Evolutionary conservation across 768 basidiomycete species (phyloP).

Genomic region (Hygrophoropsis aurantiaca): DNA sequence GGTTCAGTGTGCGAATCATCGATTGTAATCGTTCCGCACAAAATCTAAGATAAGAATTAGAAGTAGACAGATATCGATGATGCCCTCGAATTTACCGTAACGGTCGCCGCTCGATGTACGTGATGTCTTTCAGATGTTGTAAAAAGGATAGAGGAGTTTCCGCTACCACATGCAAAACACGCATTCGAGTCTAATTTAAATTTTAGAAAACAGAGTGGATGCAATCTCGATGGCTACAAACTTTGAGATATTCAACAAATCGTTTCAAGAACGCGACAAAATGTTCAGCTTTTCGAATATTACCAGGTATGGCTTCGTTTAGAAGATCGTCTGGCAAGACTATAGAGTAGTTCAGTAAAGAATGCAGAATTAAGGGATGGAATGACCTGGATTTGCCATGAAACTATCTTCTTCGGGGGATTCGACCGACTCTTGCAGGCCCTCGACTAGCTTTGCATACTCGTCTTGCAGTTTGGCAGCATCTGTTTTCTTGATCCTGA

Average conservation of each 20-base stretch:
- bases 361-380: not conserved
- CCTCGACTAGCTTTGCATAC: slow-evolving; percentile 93
- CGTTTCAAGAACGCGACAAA: slow-evolving; percentile 98
- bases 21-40: slow-evolving; percentile 96
- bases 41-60: slow-evolving; percentile 55
- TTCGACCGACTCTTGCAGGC: slow-evolving; percentile 78
- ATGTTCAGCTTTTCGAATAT: slow-evolving; percentile 98
- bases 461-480: slow-evolving; percentile 94
- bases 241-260: slow-evolving; percentile 98
- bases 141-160: slow-evolving; percentile 97
- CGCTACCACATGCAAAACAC: slow-evolving; percentile 98
- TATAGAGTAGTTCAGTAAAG: slow-evolving; percentile 27
- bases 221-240: slow-evolving; percentile 23
- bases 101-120: slow-evolving; percentile 94
- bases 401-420: slow-evolving; percentile 71
- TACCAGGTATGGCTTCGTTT: slow-evolving; percentile 94
- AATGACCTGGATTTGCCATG: slow-evolving; percentile 84
- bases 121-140: slow-evolving; percentile 98
- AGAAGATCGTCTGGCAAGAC: slow-evolving; percentile 93
- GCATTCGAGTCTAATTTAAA: slow-evolving; percentile 85
- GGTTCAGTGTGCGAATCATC: slow-evolving; percentile 86
- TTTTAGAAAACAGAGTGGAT: slow-evolving; percentile 9
- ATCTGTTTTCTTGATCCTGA: slow-evolving; percentile 91
- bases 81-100: slow-evolving; percentile 60
- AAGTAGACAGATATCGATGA: not conserved